phyloP scores from a whole-genome alignment of 306 rosid genomes.

The Morella rubra region DNA sequence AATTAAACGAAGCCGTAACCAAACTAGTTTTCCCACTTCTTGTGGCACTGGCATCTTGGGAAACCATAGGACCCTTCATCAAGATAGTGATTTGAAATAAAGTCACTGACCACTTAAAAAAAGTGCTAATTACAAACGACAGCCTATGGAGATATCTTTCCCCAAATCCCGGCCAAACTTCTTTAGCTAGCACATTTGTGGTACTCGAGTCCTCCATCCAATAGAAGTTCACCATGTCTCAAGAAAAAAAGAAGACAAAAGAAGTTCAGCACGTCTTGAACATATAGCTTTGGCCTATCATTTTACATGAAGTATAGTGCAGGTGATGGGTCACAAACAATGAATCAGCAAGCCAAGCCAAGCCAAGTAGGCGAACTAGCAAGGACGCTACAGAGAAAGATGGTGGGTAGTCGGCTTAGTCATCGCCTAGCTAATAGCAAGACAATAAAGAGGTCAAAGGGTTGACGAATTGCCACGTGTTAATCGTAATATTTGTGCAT shows the following conservation, averaged over 20 bases:
- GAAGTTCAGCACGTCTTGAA: no score
- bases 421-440: not conserved
- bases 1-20: no score
- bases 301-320: no score
- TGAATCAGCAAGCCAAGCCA: no score
- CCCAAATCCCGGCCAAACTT: not conserved
- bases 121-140: not conserved
- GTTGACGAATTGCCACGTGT: constrained; percentile 6
- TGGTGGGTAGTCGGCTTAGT: not conserved
- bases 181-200: not conserved
- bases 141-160: not conserved
- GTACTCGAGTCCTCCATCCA: constrained; percentile 2
- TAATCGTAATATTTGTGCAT: constrained; percentile 4
- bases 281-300: no score
- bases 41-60: no score
- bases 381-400: not conserved
- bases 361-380: no score
- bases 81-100: not conserved
- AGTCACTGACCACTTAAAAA: not conserved
- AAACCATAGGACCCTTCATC: not conserved
- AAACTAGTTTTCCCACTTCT: not conserved
- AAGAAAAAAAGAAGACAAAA: no score
- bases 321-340: no score
- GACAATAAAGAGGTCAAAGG: not conserved
- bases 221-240: not conserved